Base-by-base conservation (phyloP, 2,329 filamentous ascomycete species). In the Claviceps lovelessii region DNA sequence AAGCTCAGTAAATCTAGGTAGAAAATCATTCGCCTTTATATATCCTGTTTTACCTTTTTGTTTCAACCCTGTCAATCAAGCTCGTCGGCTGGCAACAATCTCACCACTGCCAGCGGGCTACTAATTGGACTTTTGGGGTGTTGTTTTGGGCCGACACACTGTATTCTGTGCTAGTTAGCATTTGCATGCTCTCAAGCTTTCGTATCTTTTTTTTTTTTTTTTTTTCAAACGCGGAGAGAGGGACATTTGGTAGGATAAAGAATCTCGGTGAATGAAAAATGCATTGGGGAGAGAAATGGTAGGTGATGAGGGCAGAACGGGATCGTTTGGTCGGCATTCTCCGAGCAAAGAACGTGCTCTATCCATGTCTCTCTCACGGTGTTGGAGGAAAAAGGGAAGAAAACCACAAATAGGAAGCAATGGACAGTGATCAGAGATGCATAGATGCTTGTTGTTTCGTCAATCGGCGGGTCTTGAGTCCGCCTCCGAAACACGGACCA, bases 401-500 rank as follows among this genome's bases (percentile, higher is more conserved):
- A 7, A 29, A n/a, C 13, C 15, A 41, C 17, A 5, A 41, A 41
- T 2, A 41, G 17, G 17, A 7, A 17, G 51, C 1, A 29, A 54
- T 15, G 45, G 44, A 53, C 54, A 37, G 29, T 41, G 35, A 49
- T 89, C 86, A 90, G 86, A 88, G 78, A 71, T 87, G 85, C 86
- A 85, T 80, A 76, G 66, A 67, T 84, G 77, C 83, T 84, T 80
- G 79, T 77, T 76, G 72, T 73, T 76, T 88, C 87, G 79, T 88
- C 88, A 86, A 80, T 70, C 76, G 73, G 82, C 84, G 85, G 87
- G 86, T 90, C 86, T 91, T 91, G 87, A 89, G 80, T 81, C 85
- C 84, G 83, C 85, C 70, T 91, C 86, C 81, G 88, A 83, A 91
- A 93, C 87, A 91, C 86, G 87, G 88, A 91, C 88, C 86, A 90